Conservation (phyloP, 2,329 filamentous ascomycete genomes). For the Neonectria ditissima region DNA sequence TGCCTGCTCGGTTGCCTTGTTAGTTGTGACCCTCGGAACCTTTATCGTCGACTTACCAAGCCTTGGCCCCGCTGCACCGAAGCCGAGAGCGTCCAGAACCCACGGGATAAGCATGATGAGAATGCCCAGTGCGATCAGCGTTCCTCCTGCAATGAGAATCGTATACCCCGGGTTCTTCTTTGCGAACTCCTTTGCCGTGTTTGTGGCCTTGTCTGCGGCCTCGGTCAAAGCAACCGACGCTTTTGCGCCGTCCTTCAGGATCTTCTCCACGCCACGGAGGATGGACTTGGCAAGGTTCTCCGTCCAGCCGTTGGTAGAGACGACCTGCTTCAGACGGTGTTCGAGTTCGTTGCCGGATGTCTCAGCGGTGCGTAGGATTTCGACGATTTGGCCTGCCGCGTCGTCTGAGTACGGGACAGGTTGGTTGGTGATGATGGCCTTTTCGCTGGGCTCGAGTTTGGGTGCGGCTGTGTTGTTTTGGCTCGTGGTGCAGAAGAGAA, state of each 20-base stretch:
- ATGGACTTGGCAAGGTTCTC: slow-evolving; percentile 32
- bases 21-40: accelerated
- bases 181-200: slow-evolving; percentile 30
- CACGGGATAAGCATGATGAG: slow-evolving; percentile 36
- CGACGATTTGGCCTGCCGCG: slow-evolving; percentile 30
- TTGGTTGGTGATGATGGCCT: not conserved
- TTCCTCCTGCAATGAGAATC: slow-evolving; percentile 33
- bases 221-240: slow-evolving; percentile 26
- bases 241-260: slow-evolving; percentile 27
- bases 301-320: slow-evolving; percentile 33
- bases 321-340: slow-evolving; percentile 17
- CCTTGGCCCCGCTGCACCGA: slow-evolving; percentile 29
- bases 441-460: not conserved
- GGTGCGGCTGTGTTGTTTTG: not conserved
- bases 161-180: slow-evolving; percentile 36
- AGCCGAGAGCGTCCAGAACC: slow-evolving; percentile 39
- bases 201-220: slow-evolving; percentile 29
- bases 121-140: slow-evolving; percentile 34
- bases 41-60: slow-evolving; percentile 24
- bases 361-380: slow-evolving; percentile 19
- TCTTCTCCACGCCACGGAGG: slow-evolving; percentile 30
- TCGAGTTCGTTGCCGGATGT: slow-evolving; percentile 7
- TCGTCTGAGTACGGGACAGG: slow-evolving; percentile 26
- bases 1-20: slow-evolving; percentile 17
- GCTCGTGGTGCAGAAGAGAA: not conserved